These are phyloP conservation scores for Stagonosporopsis tanaceti DNA, from an alignment of 2,329 filamentous ascomycete genomes.

Conservation along the genomic window DNA sequence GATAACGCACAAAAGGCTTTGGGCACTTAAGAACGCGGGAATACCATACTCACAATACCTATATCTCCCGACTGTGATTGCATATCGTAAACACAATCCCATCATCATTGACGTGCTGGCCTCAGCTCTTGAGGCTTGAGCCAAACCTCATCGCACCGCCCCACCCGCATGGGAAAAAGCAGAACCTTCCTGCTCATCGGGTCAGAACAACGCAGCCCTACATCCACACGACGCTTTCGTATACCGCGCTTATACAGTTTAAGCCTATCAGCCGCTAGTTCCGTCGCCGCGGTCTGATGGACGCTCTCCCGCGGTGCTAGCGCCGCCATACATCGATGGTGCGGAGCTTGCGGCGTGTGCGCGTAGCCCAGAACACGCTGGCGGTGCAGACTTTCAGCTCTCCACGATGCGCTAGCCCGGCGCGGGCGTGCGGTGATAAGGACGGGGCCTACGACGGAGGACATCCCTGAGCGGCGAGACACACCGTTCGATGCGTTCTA, in stretches of 20 bases:
- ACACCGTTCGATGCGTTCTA: not conserved
- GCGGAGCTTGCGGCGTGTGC: not conserved
- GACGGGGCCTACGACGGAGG: not conserved
- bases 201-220: constrained; percentile 2
- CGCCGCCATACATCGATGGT: constrained; percentile 1
- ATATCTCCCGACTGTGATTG: no score
- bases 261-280: constrained; percentile 2
- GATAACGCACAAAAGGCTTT: not conserved
- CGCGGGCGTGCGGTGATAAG: constrained; percentile 10
- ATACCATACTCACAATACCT: not conserved
- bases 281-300: constrained; percentile 15
- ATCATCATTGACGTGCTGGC: no score
- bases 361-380: constrained; percentile 12
- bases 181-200: not conserved
- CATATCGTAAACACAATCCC: no score
- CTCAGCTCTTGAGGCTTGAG: not conserved
- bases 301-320: constrained; percentile 12
- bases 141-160: not conserved
- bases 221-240: not conserved
- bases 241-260: constrained; percentile 5
- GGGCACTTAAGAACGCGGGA: not conserved
- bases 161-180: not conserved
- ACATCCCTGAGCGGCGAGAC: constrained; percentile 6
- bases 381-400: constrained; percentile 14
- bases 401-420: constrained; percentile 10